Conservation (phyloP, 345 rosid species). For the Lepidium didymum region DNA sequence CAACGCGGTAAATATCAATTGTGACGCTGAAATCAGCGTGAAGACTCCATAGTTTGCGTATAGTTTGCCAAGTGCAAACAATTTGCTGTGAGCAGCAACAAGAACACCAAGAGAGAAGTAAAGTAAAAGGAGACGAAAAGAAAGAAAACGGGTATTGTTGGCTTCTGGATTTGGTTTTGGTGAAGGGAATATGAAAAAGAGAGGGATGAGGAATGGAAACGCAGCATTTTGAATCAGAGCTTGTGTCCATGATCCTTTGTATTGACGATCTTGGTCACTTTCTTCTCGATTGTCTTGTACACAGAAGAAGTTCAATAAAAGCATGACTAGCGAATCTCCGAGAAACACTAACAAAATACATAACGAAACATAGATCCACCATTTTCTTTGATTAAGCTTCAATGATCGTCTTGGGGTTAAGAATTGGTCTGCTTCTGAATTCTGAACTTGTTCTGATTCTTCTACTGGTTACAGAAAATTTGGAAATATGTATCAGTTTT, state of each 20-base stretch:
- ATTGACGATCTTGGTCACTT: conserved; percentile 5
- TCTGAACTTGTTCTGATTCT: conserved; percentile 4
- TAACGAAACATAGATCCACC: conserved; percentile 18
- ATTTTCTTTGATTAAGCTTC: neutral
- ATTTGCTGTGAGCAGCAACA: conserved; percentile 24
- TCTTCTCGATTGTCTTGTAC: conserved; percentile 3
- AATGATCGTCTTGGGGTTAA: conserved; percentile 9
- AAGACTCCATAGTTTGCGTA: conserved; percentile 28
- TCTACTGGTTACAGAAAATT: neutral
- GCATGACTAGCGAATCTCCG: conserved; percentile 14
- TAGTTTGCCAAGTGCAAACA: conserved; percentile 16
- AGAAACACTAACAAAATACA: conserved; percentile 11
- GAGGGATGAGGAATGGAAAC: conserved; percentile 20
- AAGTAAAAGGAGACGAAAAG: conserved; percentile 5
- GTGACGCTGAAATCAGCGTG: conserved; percentile 27
- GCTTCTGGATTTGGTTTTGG: conserved; percentile 8
- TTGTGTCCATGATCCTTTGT: conserved; percentile 22
- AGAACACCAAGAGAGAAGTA: conserved; percentile 31
- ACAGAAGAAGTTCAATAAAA: conserved; percentile 16
- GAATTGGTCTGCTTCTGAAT: conserved; percentile 20
- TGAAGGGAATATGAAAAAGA: conserved; percentile 10
- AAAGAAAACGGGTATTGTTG: neutral
- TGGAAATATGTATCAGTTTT: neutral
- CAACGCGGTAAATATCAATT: conserved; percentile 32
- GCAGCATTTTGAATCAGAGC: conserved; percentile 22